Evolutionary conservation across 345 rosid species (phyloP).

Genomic region (Arabis alpina): DNA sequence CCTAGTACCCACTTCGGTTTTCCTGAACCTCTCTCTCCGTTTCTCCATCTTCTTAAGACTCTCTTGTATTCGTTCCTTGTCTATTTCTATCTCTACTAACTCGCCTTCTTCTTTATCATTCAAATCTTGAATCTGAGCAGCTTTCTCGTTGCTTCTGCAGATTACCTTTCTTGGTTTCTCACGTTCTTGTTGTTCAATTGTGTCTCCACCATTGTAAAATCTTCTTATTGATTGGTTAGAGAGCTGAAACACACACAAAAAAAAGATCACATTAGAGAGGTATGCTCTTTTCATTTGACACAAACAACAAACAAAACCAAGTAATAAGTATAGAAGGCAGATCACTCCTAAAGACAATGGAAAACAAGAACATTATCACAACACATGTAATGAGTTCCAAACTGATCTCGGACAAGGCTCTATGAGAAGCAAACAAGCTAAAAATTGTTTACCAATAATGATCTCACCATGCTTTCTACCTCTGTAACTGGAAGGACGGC

Average conservation of each 20-base stretch:
- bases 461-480: too few species aligned
- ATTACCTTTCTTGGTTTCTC: conserved; percentile 15
- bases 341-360: background rate
- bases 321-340: background rate
- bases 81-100: conserved; percentile 46
- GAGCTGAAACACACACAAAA: conserved; percentile 24
- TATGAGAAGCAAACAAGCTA: too few species aligned
- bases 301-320: background rate
- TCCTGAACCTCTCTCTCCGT: conserved; percentile 68
- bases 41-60: conserved; percentile 70
- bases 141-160: conserved; percentile 28
- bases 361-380: too few species aligned
- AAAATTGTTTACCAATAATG: too few species aligned
- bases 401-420: too few species aligned
- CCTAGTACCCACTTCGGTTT: conserved; percentile 26
- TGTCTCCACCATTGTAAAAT: conserved; percentile 30
- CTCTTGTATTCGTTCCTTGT: conserved; percentile 47
- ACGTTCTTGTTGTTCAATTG: conserved; percentile 27
- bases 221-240: conserved; percentile 20
- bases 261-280: background rate
- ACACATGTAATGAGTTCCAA: too few species aligned
- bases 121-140: conserved; percentile 22
- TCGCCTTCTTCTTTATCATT: conserved; percentile 66
- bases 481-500: conserved; percentile 11
- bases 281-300: background rate